phyloP scores from a whole-genome alignment of 2,329 filamentous ascomycete genomes.

The Cladophialophora chaetospira region DNA sequence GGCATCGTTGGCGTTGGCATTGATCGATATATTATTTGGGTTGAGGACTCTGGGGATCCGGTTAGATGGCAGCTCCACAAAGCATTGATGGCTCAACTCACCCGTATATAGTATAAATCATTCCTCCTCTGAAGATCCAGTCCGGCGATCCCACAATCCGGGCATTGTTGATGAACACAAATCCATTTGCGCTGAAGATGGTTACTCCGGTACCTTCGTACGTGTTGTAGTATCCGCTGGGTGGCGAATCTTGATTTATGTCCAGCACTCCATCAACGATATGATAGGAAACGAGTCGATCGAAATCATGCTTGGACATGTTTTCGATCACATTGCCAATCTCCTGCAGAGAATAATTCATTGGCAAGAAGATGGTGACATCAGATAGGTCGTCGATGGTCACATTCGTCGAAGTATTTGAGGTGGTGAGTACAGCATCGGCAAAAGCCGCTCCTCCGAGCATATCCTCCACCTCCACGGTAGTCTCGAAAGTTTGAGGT shows the following conservation, averaged over 20 bases:
- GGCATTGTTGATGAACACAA: conserved; percentile 20
- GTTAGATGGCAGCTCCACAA: background rate
- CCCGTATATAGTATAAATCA: conserved; percentile 22
- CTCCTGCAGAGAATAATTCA: conserved; percentile 17
- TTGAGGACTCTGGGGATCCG: conserved; percentile 13
- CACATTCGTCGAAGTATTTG: background rate
- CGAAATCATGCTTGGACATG: conserved; percentile 10
- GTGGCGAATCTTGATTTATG: conserved; percentile 3
- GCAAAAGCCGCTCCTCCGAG: conserved; percentile 10
- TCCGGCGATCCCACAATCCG: conserved; percentile 4
- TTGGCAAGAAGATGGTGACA: conserved; percentile 23
- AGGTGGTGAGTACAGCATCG: conserved; percentile 2
- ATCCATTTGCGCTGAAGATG: conserved; percentile 7
- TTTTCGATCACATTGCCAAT: conserved; percentile 16
- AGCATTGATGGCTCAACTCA: background rate
- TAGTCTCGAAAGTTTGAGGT: conserved; percentile 7
- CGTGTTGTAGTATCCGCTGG: conserved; percentile 3
- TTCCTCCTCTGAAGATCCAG: conserved; percentile 17
- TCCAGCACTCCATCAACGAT: conserved; percentile 12
- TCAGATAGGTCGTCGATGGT: conserved; percentile 18
- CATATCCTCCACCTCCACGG: background rate
- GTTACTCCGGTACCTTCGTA: conserved; percentile 17
- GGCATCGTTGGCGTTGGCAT: conserved; percentile 7
- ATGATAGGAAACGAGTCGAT: conserved; percentile 19
- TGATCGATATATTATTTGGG: conserved; percentile 13